Evolutionary conservation across 2,329 filamentous ascomycete genomes (phyloP), one percentile per base, ranked within the genome.

Genomic region (Intubia oerlemansii): DNA sequence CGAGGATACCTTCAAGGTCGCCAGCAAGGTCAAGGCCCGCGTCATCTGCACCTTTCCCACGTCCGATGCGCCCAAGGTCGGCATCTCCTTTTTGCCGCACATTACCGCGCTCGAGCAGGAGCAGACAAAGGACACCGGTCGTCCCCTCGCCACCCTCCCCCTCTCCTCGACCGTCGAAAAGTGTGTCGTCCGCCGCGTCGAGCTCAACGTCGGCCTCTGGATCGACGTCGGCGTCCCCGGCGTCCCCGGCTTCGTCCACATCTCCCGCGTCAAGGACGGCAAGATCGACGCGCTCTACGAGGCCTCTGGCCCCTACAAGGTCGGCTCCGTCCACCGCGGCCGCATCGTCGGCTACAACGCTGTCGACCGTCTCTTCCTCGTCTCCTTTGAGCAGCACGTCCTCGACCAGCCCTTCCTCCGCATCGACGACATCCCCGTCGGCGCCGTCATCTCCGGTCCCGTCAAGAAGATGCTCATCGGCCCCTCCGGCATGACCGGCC

Each of bases 391-490:
- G 49, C 66, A 76, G 39, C 75, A 63, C 19, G 56, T 93, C 9
- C 62, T 98, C 20, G 75, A 88, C 13, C 85, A 93, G 44, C 67
- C 78, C 7, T 98, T 82, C 53, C 62, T 98, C 14, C 70, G 84
- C n/a, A 62, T 93, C 16, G 81, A 95, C 42, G 88, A 98, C 50
- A 65, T 98, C 10, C 69, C 72, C 5, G 52, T 92, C 25, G 88
- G 85, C 13, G 68, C 73, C 19, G 57, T 88, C 6, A 72, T 93
- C 25, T 76, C 77, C 38, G 81, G 79, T 32, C 78, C 69, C 27
- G 67, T 98, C 20, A 78, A 92, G 44, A 90, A 81, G 50, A 57
- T 95, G 15, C 54, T 93, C 19, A 61, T 91, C 36, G 75, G 76
- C 32, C 66, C 70, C 38, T 63, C 64, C n/a, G 84, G 85, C 25